phyloP scores from a whole-genome alignment of 345 rosid species.

The Euphorbia lathyris region DNA sequence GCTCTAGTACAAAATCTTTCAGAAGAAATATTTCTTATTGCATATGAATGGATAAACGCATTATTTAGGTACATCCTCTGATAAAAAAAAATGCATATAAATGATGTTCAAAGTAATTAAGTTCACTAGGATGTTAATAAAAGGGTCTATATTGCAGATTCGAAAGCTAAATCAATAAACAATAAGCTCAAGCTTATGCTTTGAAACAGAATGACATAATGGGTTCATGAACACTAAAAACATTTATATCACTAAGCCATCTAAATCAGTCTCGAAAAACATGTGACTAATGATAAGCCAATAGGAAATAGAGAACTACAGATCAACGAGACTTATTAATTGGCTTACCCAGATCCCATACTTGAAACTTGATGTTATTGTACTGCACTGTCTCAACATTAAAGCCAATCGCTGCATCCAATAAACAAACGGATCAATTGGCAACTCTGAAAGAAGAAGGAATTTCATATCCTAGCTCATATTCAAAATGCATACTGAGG shows the following conservation, averaged over 20 bases:
- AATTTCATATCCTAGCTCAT: background rate
- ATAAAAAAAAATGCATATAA: no score
- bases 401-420: constrained; percentile 97
- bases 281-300: background rate
- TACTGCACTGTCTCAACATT: constrained; percentile 95
- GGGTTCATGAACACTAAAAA: background rate
- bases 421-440: constrained; percentile 19
- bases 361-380: constrained; percentile 95
- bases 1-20: background rate
- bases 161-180: background rate
- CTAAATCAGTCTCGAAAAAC: background rate
- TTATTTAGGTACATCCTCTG: background rate
- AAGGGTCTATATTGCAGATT: background rate
- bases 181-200: background rate
- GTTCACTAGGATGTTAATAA: background rate
- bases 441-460: constrained; percentile 1
- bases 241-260: background rate
- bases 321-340: constrained; percentile 12
- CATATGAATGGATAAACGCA: background rate
- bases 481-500: background rate
- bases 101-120: background rate
- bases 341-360: constrained; percentile 47
- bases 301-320: background rate
- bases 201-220: background rate
- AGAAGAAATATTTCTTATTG: background rate